Percentiles rank a stretch among this genome's conserved stretches.
Conservation (phyloP, 2,329 filamentous ascomycete species). For the Ustilaginoidea virens region DNA sequence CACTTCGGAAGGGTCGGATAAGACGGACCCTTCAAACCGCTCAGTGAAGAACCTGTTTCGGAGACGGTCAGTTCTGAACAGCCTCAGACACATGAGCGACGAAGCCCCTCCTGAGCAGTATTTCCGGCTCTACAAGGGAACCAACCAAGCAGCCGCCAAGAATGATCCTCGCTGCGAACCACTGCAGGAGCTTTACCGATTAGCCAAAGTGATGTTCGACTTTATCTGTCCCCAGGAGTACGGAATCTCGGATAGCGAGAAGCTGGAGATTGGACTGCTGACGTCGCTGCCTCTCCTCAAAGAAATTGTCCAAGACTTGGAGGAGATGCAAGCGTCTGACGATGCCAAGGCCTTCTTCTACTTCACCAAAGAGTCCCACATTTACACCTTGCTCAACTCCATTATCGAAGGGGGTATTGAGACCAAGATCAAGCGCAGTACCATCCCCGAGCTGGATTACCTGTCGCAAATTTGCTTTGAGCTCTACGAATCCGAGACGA, state of each 20-base stretch:
- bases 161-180: slow-evolving; percentile 75
- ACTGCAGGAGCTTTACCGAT: slow-evolving; percentile 79
- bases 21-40: slow-evolving; percentile 22
- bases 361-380: slow-evolving; percentile 98
- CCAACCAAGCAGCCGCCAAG: slow-evolving; percentile 52
- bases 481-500: slow-evolving; percentile 86
- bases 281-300: slow-evolving; percentile 88
- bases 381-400: slow-evolving; percentile 95
- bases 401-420: slow-evolving; percentile 94
- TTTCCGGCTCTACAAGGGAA: slow-evolving; percentile 79
- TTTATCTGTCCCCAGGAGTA: slow-evolving; percentile 98
- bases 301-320: slow-evolving; percentile 91
- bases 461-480: slow-evolving; percentile 97
- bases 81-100: slow-evolving; percentile 31
- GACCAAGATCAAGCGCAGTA: slow-evolving; percentile 89
- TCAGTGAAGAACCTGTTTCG: slow-evolving; percentile 37
- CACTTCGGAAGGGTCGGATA: slow-evolving; percentile 21
- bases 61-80: slow-evolving; percentile 43
- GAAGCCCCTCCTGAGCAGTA: slow-evolving; percentile 55
- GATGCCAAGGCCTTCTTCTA: slow-evolving; percentile 96
- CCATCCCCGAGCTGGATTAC: slow-evolving; percentile 94
- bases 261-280: slow-evolving; percentile 92
- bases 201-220: slow-evolving; percentile 91
- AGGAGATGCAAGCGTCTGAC: slow-evolving; percentile 90
- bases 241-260: slow-evolving; percentile 87